phyloP scores from a whole-genome alignment of 2,329 filamentous ascomycete species.

The Tolypocladium guangdongense region DNA sequence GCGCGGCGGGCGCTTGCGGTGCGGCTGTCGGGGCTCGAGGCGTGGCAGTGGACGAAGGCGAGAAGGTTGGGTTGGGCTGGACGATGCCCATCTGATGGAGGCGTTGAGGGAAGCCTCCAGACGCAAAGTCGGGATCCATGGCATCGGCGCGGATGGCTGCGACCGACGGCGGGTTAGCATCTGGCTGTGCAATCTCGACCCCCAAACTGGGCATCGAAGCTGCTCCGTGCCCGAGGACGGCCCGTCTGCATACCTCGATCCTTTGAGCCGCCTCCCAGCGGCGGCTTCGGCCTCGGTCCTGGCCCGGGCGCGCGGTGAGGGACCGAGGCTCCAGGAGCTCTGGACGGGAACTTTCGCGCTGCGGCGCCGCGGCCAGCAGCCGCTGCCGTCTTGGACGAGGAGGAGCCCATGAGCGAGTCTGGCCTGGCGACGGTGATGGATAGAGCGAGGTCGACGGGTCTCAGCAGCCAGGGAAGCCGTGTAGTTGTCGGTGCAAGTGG shows the following conservation, averaged over 20 bases:
- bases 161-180: not conserved
- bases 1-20: slow-evolving; percentile 6
- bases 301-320: slow-evolving; percentile 6
- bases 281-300: not conserved
- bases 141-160: slow-evolving; percentile 29
- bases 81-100: slow-evolving; percentile 44
- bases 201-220: not conserved
- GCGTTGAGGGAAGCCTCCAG: slow-evolving; percentile 37
- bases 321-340: slow-evolving; percentile 17
- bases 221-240: not conserved
- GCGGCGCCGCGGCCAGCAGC: slow-evolving; percentile 14
- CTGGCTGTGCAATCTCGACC: not conserved
- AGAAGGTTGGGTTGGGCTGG: slow-evolving; percentile 42
- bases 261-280: slow-evolving; percentile 2
- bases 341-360: slow-evolving; percentile 33
- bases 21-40: slow-evolving; percentile 8
- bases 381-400: slow-evolving; percentile 32
- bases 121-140: slow-evolving; percentile 28
- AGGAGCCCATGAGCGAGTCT: slow-evolving; percentile 28
- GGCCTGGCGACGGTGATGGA: not conserved
- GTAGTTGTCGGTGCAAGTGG: too few species aligned
- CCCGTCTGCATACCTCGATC: slow-evolving; percentile 10
- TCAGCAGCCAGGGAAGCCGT: not conserved
- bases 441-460: not conserved
- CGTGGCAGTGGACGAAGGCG: slow-evolving; percentile 36